Evolutionary conservation across 192 early-diverging fungal species (phyloP).

Genomic region (Funneliformis mosseae): DNA sequence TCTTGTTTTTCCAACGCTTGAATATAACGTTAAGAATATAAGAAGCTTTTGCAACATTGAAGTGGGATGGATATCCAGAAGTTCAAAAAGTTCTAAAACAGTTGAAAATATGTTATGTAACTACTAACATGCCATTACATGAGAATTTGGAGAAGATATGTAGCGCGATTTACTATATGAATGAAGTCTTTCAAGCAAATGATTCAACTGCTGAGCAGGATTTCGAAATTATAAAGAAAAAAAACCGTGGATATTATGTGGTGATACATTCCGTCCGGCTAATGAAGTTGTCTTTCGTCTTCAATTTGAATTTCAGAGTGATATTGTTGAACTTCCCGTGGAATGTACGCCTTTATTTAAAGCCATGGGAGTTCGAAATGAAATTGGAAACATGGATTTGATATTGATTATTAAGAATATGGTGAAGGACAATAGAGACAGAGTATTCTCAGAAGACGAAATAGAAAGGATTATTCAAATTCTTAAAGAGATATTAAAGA

Average conservation of each 20-base stretch:
- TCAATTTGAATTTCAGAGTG: neutral
- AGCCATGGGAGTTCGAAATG: neutral
- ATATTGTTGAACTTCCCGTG: neutral
- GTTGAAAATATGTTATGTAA: neutral
- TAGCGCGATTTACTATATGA: slow-evolving; percentile 11
- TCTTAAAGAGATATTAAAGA: neutral
- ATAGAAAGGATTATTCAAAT: neutral
- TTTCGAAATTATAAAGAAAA: neutral
- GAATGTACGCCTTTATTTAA: neutral
- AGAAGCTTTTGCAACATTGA: neutral
- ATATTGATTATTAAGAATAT: neutral
- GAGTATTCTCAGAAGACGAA: neutral
- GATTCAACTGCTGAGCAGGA: neutral
- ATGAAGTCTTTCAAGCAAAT: neutral
- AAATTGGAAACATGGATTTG: neutral
- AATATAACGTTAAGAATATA: neutral
- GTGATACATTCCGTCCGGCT: neutral
- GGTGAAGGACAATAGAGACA: too few species aligned
- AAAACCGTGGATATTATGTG: neutral
- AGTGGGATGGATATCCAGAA: neutral
- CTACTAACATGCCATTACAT: neutral
- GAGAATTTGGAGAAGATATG: neutral
- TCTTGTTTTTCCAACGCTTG: neutral
- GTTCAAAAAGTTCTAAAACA: neutral
- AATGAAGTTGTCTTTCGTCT: neutral